Percentiles rank a stretch among this genome's conserved stretches.
These are phyloP conservation scores for Magnusiomyces sp. DNA, from an alignment of 1,139 yeast species.

Conservation along the genomic window DNA sequence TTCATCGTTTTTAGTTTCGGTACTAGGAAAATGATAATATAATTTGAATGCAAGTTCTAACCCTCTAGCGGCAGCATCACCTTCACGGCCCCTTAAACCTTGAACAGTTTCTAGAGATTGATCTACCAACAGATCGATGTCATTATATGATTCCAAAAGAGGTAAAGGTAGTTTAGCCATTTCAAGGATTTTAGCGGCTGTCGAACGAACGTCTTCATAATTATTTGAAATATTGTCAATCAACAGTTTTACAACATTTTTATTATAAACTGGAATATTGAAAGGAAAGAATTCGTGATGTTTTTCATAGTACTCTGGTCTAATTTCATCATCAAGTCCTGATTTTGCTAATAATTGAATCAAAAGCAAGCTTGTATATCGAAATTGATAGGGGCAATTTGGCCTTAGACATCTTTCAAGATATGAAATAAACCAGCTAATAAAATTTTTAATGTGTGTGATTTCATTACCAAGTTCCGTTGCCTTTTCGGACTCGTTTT, in stretches of 20 bases:
- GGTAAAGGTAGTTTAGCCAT: constrained; percentile 39
- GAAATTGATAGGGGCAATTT: constrained; percentile 60
- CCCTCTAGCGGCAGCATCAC: constrained; percentile 75
- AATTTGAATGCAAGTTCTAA: constrained; percentile 40
- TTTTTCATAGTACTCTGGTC: constrained; percentile 34
- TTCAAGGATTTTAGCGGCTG: constrained; percentile 42
- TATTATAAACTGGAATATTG: constrained; percentile 37
- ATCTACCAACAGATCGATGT: constrained; percentile 28
- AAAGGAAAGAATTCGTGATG: constrained; percentile 39
- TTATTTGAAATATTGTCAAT: constrained; percentile 58
- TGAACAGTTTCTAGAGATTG: constrained; percentile 41
- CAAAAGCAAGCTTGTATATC: constrained; percentile 44
- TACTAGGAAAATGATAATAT: constrained; percentile 16
- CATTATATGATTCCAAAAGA: constrained; percentile 19
- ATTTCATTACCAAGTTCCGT: constrained; percentile 15
- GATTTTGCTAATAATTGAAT: constrained; percentile 43
- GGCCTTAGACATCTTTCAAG: constrained; percentile 45
- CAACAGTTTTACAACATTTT: constrained; percentile 38
- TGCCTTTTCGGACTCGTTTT: constrained; percentile 15
- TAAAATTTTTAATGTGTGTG: constrained; percentile 32
- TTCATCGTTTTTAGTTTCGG: constrained; percentile 19
- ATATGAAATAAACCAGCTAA: constrained; percentile 37
- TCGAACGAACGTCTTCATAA: constrained; percentile 64
- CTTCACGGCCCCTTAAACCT: constrained; percentile 58
- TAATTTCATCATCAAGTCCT: constrained; percentile 46